Base-by-base conservation (phyloP, 768 basidiomycete species). In the Phylloporus sp. region DNA sequence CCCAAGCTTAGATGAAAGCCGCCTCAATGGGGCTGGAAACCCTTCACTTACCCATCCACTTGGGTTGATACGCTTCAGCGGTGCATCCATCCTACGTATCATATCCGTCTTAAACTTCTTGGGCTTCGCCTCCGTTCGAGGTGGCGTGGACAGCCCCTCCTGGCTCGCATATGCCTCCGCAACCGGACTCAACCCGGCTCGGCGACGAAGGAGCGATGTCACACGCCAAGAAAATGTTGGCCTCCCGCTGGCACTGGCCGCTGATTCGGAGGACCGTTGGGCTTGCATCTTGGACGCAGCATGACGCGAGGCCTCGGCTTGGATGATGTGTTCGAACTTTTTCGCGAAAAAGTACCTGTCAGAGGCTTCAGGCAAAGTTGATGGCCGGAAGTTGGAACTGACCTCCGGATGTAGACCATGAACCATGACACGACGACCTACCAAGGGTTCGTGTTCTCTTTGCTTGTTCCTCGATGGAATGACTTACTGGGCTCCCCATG, bases 381-480 rank as follows among this genome's bases (percentile, higher is more conserved):
- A 26, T 11, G 15, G 28, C 13, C 6, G 27, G 24, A 20, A 31
- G 39, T 3, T 13, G 13, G n/a, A 22, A 43, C 62, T 12, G 24
- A 88, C 87, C 81, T 83, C 51, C 92, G 78, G 52, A 85, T 78
- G 52, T 84, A 80, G 24, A 95, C 90, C 68, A 90, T 88, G 52
- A 91, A 74, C 86, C 91, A 90, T 0, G 90, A 91, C 7, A 93
- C 80, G 13, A 84, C 61, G 34, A 91, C 81, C 84, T 91, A 46
- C n/a, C 35, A 12, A 44, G 26, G 6, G 26, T 43, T 43, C 22
- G 35, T 36, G 18, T 10, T 36, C 13, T 44, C 16, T 42, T 11
- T 16, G 16, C 22, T n/a, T 55, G 24, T 28, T 48, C 26, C 6
- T 7, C 9, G 18, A 20, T 23, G 23, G 41, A 46, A 42, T n/a